A percentile compares a stretch with the other conserved stretches of the same genome.
Evolutionary conservation across 441 rosid species (phyloP).

Genomic region (Gossypium gossypioides): DNA sequence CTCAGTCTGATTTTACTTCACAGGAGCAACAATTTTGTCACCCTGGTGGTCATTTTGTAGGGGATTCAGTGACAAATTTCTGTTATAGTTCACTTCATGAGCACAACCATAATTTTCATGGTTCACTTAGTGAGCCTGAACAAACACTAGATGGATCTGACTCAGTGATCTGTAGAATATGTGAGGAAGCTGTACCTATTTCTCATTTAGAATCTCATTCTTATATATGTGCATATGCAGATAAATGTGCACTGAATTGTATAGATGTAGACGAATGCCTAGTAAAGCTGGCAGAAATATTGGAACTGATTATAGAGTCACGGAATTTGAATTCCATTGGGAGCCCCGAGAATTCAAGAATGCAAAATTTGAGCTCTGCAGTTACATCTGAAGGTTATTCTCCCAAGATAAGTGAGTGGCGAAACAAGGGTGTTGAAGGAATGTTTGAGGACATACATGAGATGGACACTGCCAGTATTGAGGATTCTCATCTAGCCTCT

Average conservation of each 20-base stretch:
- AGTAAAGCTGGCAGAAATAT: conserved; percentile 59
- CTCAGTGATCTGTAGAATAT: conserved; percentile 65
- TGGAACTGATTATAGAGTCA: conserved; percentile 70
- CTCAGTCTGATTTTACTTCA: conserved; percentile 22
- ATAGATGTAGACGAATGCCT: conserved; percentile 64
- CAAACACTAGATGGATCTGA: conserved; percentile 37
- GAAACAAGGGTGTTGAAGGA: conserved; percentile 71
- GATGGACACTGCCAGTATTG: conserved; percentile 77
- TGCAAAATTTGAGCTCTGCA: conserved; percentile 31
- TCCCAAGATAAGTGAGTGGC: conserved; percentile 70
- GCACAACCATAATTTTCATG: conserved; percentile 27
- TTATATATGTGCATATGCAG: conserved; percentile 80
- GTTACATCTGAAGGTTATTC: conserved; percentile 48
- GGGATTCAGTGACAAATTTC: conserved; percentile 13
- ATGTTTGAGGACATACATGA: conserved; percentile 91
- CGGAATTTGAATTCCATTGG: conserved; percentile 39
- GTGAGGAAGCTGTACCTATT: conserved; percentile 71
- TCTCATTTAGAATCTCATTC: conserved; percentile 72
- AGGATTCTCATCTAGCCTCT: conserved; percentile 41
- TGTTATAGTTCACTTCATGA: conserved; percentile 29
- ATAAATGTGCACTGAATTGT: conserved; percentile 64
- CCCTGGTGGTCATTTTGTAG: conserved; percentile 15
- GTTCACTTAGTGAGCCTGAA: conserved; percentile 25
- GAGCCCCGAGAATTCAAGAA: conserved; percentile 47
- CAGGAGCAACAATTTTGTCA: conserved; percentile 25